phyloP scores from a whole-genome alignment of 2,329 filamentous ascomycete genomes.

The Sporothrix inflata region DNA sequence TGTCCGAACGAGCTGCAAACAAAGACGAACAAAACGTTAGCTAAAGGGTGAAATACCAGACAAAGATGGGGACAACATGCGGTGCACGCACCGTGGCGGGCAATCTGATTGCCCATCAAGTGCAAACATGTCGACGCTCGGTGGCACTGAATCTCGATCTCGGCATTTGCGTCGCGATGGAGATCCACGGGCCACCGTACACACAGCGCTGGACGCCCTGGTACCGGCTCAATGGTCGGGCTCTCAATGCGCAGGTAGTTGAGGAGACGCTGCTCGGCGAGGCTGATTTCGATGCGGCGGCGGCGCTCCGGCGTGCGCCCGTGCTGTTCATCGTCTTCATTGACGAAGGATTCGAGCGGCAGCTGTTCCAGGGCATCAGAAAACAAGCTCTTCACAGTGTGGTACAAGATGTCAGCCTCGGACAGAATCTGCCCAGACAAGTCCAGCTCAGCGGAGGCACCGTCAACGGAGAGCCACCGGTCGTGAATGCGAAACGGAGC shows the following conservation, averaged over 20 bases:
- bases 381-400: neutral
- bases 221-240: neutral
- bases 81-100: too few species aligned
- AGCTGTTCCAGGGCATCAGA: neutral
- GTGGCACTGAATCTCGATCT: conserved; percentile 16
- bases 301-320: neutral
- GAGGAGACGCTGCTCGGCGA: neutral
- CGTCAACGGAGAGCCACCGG: neutral
- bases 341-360: neutral
- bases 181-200: neutral
- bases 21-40: neutral
- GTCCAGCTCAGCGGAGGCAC: neutral
- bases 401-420: neutral
- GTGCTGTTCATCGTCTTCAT: too few species aligned
- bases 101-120: neutral
- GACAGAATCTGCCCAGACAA: neutral
- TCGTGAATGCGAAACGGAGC: neutral
- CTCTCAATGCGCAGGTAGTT: neutral
- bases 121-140: neutral
- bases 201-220: neutral
- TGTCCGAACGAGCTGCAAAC: too few species aligned
- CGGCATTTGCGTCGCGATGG: neutral
- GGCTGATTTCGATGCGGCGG: neutral
- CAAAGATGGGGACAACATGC: neutral
- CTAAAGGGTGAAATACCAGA: neutral